Base-by-base conservation (phyloP, 1,284 basidiomycete species). In the Malassezia arunalokei region DNA sequence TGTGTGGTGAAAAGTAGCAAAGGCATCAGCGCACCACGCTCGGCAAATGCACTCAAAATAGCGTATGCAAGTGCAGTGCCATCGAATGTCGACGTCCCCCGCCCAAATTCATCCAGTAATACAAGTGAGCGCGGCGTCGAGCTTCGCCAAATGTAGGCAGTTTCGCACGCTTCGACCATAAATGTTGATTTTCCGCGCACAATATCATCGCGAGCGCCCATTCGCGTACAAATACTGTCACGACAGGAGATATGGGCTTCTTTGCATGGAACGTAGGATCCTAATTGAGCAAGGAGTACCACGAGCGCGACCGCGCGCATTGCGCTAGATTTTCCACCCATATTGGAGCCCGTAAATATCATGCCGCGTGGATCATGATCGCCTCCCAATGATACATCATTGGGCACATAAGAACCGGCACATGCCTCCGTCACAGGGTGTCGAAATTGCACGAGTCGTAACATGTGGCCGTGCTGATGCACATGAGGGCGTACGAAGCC, bases 161-260 rank as follows among this genome's bases (percentile, higher is more conserved):
- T 95, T 73, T 96, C 91, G 7, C 83, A 79, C 77, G 96, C 84
- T 75, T 98, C 92, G 0, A 94, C 86, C 88, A 94, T 90, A 67
- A 91, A 92, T 9, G 90, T 95, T 1, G 86, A 88, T 20, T 87
- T 82, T 0, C 87, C 87, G 32, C 83, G 78, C 1, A 82, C 80
- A 31, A 95, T 75, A 58, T 91, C 86, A 68, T 95, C 91, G 5
- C 82, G 84, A 0, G 90, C 90, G 4, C 75, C 75, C 87, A 89
- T 87, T 45, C 88, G 78, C 1, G 88, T 91, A 17, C 86, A 78
- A 11, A 96, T 82, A 0, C 83, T 82, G 68, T 96, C 91, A 49
- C 89, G 78, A 42, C 90, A 76, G 6, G 84, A 81, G 40, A 95
- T 73, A 54, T 75, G 82, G 40, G 86, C 85, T 0, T 79, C 78